These are phyloP conservation scores for Panicum hallii DNA, from an alignment of 202 grass and related monocot genomes.

Conservation along the genomic window DNA sequence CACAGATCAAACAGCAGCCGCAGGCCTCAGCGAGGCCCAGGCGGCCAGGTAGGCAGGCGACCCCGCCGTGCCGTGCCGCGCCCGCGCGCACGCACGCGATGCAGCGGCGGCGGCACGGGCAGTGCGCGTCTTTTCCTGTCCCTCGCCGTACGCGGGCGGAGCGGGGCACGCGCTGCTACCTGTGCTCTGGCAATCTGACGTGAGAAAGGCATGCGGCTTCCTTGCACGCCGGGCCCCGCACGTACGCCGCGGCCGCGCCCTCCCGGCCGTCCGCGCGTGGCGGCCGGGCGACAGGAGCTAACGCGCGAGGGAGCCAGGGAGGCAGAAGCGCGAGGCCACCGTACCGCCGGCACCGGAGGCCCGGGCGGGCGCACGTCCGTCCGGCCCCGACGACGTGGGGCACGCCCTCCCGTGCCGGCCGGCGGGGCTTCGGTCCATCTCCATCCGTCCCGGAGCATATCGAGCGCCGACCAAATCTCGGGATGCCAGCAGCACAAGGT, in stretches of 20 bases:
- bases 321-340: not conserved
- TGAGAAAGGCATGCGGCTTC: not conserved
- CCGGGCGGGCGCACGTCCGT: not conserved
- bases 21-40: too few species aligned
- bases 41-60: too few species aligned
- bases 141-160: not conserved
- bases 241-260: too few species aligned
- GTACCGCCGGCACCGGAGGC: not conserved
- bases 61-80: too few species aligned
- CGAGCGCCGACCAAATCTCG: not conserved
- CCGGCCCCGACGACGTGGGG: conserved; percentile 3
- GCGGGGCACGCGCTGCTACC: too few species aligned
- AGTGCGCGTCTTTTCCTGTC: conserved; percentile 2
- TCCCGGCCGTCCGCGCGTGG: too few species aligned
- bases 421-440: not conserved
- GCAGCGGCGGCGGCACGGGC: not conserved
- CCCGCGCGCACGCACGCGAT: too few species aligned
- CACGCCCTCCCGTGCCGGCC: not conserved
- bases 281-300: too few species aligned
- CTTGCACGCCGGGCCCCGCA: not conserved
- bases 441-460: not conserved
- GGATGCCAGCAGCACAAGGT: not conserved
- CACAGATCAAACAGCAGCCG: too few species aligned
- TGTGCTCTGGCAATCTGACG: not conserved
- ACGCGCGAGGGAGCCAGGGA: too few species aligned